Evolutionary conservation across 495 filamentous ascomycete species (phyloP).

Genomic region (Collariella sp.): DNA sequence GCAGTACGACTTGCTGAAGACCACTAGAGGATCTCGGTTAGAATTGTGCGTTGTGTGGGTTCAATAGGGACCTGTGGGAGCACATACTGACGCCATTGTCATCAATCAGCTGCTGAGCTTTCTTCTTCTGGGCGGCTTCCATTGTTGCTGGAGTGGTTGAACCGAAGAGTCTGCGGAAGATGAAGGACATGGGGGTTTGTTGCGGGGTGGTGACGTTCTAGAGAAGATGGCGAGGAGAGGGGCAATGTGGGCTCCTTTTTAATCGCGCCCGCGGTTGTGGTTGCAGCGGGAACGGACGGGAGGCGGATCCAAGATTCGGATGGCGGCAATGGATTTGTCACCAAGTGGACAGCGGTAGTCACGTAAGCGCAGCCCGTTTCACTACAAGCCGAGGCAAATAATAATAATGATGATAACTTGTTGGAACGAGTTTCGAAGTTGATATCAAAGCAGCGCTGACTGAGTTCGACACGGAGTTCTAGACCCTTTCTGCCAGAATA

Average conservation of each 20-base stretch:
- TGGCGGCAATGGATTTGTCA: constrained; percentile 4
- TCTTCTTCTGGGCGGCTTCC: constrained; percentile 80
- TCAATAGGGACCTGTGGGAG: neutral
- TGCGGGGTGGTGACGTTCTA: constrained; percentile 9
- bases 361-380: neutral
- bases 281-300: neutral
- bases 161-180: constrained; percentile 66
- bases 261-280: neutral
- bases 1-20: constrained; percentile 96
- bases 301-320: neutral
- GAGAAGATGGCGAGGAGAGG: constrained; percentile 7
- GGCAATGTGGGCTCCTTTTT: constrained; percentile 14
- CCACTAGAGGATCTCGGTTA: constrained; percentile 43
- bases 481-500: neutral
- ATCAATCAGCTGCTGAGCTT: constrained; percentile 80
- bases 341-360: neutral
- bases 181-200: constrained; percentile 58
- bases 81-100: constrained; percentile 80
- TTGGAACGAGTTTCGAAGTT: neutral
- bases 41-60: neutral
- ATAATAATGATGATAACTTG: neutral
- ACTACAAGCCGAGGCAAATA: too few relatives aligned
- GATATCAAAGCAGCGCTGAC: neutral
- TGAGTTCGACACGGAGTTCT: too few relatives aligned
- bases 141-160: constrained; percentile 55